Conservation (phyloP, 768 basidiomycete species). For the Kwoniella dendrophila region DNA sequence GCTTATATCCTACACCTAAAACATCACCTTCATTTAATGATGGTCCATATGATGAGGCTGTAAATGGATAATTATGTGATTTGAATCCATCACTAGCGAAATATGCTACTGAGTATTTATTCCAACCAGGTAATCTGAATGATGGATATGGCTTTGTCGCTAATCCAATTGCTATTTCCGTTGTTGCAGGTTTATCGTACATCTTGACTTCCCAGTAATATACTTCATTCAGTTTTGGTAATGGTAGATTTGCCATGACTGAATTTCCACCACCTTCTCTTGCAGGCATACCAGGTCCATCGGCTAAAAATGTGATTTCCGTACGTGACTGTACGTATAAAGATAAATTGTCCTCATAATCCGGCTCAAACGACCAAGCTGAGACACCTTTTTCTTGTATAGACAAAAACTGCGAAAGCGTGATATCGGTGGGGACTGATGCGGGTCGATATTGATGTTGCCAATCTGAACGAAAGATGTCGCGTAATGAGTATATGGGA, state of each 20-base stretch:
- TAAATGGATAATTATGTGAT: slow-evolving; percentile 95
- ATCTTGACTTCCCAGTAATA: slow-evolving; percentile 99
- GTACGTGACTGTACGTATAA: slow-evolving; percentile 92
- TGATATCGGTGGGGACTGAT: slow-evolving; percentile 97
- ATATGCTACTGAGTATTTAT: slow-evolving; percentile 87
- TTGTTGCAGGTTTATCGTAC: slow-evolving; percentile 89
- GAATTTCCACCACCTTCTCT: slow-evolving; percentile 90
- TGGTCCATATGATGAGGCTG: slow-evolving; percentile 78
- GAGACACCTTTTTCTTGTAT: slow-evolving; percentile 99
- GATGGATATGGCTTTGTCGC: slow-evolving; percentile 97
- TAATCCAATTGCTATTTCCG: slow-evolving; percentile 86
- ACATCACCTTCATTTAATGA: slow-evolving; percentile 90
- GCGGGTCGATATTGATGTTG: slow-evolving; percentile 83
- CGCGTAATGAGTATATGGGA: no score
- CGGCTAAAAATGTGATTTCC: slow-evolving; percentile 87
- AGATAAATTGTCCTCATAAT: slow-evolving; percentile 91
- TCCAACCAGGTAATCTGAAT: slow-evolving; percentile 86
- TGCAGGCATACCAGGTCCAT: slow-evolving; percentile 61
- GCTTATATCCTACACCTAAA: slow-evolving; percentile 91
- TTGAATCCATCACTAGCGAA: slow-evolving; percentile 90
- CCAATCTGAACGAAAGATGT: slow-evolving; percentile 51
- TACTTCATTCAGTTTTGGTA: slow-evolving; percentile 97
- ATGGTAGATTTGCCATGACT: slow-evolving; percentile 93
- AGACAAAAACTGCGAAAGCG: slow-evolving; percentile 94
- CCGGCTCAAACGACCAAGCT: slow-evolving; percentile 98